A percentile compares a stretch with the other conserved stretches of the same genome.
Conservation (phyloP, 1,284 basidiomycete genomes). For the Ceratobasidium sp. region DNA sequence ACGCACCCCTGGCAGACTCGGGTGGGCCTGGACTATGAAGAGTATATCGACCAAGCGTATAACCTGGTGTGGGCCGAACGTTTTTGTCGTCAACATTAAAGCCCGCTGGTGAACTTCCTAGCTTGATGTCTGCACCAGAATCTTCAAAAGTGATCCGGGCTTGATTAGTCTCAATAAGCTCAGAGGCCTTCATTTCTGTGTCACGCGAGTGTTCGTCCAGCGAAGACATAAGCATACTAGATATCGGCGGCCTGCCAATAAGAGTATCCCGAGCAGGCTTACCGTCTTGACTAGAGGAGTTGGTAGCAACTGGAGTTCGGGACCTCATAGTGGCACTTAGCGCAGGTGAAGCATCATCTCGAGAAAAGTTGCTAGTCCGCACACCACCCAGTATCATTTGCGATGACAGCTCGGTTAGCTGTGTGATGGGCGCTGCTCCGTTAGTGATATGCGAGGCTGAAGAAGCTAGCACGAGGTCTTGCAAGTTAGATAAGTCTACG, state of each 20-base stretch:
- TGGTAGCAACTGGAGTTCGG: not conserved
- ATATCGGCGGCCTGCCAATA: not conserved
- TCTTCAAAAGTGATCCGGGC: not conserved
- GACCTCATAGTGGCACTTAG: not conserved
- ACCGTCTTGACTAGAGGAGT: too few relatives aligned
- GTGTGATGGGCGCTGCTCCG: not conserved
- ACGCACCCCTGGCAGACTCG: slow-evolving; percentile 13
- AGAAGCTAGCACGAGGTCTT: slow-evolving; percentile 29
- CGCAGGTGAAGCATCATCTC: not conserved
- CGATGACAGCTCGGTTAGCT: not conserved
- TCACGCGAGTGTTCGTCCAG: slow-evolving; percentile 9
- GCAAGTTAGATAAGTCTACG: slow-evolving; percentile 27
- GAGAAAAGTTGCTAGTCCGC: not conserved
- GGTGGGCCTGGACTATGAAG: slow-evolving; percentile 15
- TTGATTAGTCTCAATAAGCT: not conserved
- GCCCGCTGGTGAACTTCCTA: not conserved
- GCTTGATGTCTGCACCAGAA: not conserved
- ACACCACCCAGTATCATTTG: not conserved
- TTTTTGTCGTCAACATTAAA: not conserved
- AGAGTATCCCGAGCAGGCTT: too few relatives aligned
- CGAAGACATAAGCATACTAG: not conserved
- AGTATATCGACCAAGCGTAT: slow-evolving; percentile 29
- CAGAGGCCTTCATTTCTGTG: slow-evolving; percentile 3
- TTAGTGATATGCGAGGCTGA: not conserved
- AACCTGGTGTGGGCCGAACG: not conserved